phyloP scores from a whole-genome alignment of 2,329 filamentous ascomycete species.

The Phyllosticta citriasiana region DNA sequence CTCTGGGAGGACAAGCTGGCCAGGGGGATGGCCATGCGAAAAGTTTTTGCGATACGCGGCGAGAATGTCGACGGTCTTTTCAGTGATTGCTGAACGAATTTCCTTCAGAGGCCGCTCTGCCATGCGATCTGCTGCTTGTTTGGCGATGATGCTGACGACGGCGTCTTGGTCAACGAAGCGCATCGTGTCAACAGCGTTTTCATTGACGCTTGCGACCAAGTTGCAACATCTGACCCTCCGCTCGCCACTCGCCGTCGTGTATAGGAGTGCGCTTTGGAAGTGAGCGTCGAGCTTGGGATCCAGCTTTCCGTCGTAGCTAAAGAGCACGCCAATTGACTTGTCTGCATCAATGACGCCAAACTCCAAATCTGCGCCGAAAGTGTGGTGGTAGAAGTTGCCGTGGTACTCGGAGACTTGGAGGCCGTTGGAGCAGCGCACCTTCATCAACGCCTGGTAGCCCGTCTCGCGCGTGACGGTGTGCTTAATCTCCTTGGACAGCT shows the following conservation, averaged over 20 bases:
- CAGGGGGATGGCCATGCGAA: slow-evolving; percentile 74
- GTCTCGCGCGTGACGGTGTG: slow-evolving; percentile 84
- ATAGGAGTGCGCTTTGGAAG: slow-evolving; percentile 90
- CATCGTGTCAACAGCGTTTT: slow-evolving; percentile 72
- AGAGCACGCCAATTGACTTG: slow-evolving; percentile 84
- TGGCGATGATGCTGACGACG: slow-evolving; percentile 77
- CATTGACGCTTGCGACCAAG: slow-evolving; percentile 82
- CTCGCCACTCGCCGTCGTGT: slow-evolving; percentile 84
- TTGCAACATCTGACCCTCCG: slow-evolving; percentile 88
- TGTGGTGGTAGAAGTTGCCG: slow-evolving; percentile 93
- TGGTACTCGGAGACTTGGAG: slow-evolving; percentile 90
- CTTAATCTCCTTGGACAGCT: slow-evolving; percentile 73
- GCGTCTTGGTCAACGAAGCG: slow-evolving; percentile 95
- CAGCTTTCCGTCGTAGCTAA: slow-evolving; percentile 95
- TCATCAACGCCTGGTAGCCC: slow-evolving; percentile 93
- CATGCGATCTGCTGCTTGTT: slow-evolving; percentile 86
- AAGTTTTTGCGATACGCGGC: slow-evolving; percentile 90
- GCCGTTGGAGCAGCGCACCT: slow-evolving; percentile 94
- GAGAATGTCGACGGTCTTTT: slow-evolving; percentile 87
- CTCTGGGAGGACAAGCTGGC: slow-evolving; percentile 90
- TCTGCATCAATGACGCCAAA: slow-evolving; percentile 88
- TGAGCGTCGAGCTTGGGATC: slow-evolving; percentile 93
- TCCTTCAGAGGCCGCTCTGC: slow-evolving; percentile 71
- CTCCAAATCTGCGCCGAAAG: slow-evolving; percentile 87
- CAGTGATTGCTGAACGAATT: slow-evolving; percentile 69